Evolutionary conservation across 148 eudicot species (phyloP).

Genomic region (Vaccinium myrtillus): DNA sequence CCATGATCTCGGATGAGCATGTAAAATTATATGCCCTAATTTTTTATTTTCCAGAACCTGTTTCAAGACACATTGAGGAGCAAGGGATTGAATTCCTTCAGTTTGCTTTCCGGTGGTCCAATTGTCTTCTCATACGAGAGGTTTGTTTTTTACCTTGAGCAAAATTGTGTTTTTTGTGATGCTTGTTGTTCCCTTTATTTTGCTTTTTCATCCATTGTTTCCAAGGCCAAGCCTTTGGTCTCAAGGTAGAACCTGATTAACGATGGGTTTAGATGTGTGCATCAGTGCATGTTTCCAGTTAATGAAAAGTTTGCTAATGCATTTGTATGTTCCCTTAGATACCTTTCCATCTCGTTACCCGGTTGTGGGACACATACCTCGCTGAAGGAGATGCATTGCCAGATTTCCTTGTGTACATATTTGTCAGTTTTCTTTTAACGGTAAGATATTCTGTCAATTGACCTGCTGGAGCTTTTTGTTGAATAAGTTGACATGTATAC

Average conservation of each 20-base stretch:
- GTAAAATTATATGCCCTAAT: background rate
- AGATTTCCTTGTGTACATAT: constrained; percentile 94
- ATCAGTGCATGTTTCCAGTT: background rate
- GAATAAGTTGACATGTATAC: background rate
- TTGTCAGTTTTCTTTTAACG: constrained; percentile 89
- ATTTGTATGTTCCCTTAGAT: constrained; percentile 42
- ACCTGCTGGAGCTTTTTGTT: background rate
- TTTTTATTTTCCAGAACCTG: constrained; percentile 54
- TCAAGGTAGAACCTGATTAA: background rate
- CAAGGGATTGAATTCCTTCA: constrained; percentile 97
- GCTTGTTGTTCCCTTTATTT: background rate
- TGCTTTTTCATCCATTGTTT: background rate
- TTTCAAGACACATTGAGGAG: constrained; percentile 90
- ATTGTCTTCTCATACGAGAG: constrained; percentile 98
- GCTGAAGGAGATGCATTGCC: constrained; percentile 99
- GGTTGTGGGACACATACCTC: constrained; percentile 99
- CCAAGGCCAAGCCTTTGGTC: background rate
- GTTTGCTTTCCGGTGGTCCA: constrained; percentile 99
- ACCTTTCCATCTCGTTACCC: constrained; percentile 89
- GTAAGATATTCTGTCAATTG: constrained; percentile 39
- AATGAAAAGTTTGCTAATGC: constrained; percentile 15
- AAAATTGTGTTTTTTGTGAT: constrained; percentile 5
- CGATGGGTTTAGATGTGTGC: background rate
- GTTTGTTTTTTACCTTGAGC: constrained; percentile 33
- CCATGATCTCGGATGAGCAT: no score